phyloP scores from a whole-genome alignment of 192 early-diverging fungal species.

The Ramicandelaber brevisporus region DNA sequence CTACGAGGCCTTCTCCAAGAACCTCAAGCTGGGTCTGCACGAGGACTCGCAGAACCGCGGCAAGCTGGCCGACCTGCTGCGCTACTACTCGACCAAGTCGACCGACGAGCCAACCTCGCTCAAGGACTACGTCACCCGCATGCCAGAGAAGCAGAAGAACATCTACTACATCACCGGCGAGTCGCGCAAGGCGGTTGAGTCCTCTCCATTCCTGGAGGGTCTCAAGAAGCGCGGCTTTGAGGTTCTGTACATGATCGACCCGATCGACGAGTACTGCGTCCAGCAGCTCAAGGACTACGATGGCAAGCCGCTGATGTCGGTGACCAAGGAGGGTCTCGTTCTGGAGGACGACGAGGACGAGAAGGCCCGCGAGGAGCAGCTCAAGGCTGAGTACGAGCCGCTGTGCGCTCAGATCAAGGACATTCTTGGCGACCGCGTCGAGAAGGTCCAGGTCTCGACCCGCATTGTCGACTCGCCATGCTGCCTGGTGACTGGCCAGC shows the following conservation, averaged over 20 bases:
- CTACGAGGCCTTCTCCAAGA: conserved; percentile 98
- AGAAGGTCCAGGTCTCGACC: conserved; percentile 84
- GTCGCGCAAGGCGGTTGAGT: conserved; percentile 78
- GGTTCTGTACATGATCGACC: conserved; percentile 96
- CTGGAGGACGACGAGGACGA: conserved; percentile 97
- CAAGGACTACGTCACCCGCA: conserved; percentile 99
- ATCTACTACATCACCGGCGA: conserved; percentile 99
- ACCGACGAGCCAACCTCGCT: conserved; percentile 90
- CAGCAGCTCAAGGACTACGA: conserved; percentile 98
- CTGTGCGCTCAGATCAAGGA: conserved; percentile 92
- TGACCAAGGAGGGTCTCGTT: conserved; percentile 98
- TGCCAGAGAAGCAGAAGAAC: conserved; percentile 99
- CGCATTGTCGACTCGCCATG: conserved; percentile 93
- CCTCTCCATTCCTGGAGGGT: conserved; percentile 93
- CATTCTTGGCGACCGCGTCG: conserved; percentile 95
- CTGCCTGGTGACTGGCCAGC: conserved; percentile 95
- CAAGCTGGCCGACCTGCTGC: conserved; percentile 92
- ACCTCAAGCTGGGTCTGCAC: conserved; percentile 98
- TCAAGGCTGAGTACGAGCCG: conserved; percentile 75
- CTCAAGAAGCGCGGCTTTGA: conserved; percentile 99
- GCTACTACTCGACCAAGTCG: conserved; percentile 98
- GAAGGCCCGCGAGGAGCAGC: conserved; percentile 85
- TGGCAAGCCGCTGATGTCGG: conserved; percentile 93
- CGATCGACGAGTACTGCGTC: conserved; percentile 97
- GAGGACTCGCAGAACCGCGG: conserved; percentile 91